Conservation (phyloP, 2,329 filamentous ascomycete genomes). For the Exophiala sp. region DNA sequence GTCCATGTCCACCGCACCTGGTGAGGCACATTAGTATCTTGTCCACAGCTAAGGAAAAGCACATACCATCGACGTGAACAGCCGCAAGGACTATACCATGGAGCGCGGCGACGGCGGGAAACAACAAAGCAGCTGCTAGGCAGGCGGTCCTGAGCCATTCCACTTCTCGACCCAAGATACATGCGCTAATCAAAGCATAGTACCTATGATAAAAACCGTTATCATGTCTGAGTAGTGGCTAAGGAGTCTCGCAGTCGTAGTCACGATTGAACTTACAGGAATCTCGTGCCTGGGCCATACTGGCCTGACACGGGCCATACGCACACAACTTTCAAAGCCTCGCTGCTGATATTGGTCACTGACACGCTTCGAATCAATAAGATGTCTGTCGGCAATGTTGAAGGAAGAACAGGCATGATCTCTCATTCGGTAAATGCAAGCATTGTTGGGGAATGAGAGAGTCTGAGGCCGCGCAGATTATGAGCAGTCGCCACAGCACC, state of each 20-base stretch:
- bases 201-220: conserved; percentile 44
- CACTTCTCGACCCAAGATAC: conserved; percentile 58
- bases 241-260: neutral
- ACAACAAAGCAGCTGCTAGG: conserved; percentile 59
- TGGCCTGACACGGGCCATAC: conserved; percentile 45
- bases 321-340: conserved; percentile 37
- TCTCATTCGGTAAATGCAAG: neutral
- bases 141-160: conserved; percentile 63
- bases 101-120: conserved; percentile 62
- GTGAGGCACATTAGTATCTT: neutral
- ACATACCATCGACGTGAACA: conserved; percentile 57
- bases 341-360: conserved; percentile 28
- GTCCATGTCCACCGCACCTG: conserved; percentile 65
- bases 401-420: conserved; percentile 9
- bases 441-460: neutral
- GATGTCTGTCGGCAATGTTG: neutral
- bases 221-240: neutral
- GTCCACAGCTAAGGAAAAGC: neutral
- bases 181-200: conserved; percentile 62
- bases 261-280: conserved; percentile 34
- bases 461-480: neutral
- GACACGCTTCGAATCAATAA: conserved; percentile 6
- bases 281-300: conserved; percentile 40
- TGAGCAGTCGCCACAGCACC: neutral
- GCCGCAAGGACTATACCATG: conserved; percentile 61